Base-by-base conservation (phyloP, 805 yeast genomes). In the Candida chauliodis region DNA sequence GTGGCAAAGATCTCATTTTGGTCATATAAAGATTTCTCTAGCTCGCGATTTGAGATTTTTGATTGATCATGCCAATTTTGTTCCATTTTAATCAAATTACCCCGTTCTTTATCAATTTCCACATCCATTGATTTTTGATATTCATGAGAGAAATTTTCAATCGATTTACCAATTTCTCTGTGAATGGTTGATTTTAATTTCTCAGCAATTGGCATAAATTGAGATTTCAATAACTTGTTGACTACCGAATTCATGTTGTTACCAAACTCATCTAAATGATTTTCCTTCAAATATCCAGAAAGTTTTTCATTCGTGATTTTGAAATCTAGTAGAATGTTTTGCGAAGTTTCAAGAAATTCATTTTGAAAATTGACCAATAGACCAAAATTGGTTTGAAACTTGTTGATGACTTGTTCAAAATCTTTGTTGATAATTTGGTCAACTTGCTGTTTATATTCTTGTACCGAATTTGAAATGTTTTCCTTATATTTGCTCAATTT, bases 201-300 rank as follows among this genome's bases (percentile, higher is more conserved):
- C 20, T 26, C 20, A 14, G 26, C 21, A 4, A 34, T 15, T 18
- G 37, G 37, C 13, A 31, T 24, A 13, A 34, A 34, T 7, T 34
- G 24, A 19, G 3, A 18, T 3, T 26, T 19, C 18, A 34, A 19
- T 3, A 34, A 4, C 5, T 29, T 14, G 8, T 18, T 14, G 7
- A 36, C 13, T 14, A 15, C n/a, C 9, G 2, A 3, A 19, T 25
- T 36, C 15, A 36, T 14, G 4, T 23, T 29, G 29, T 29, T 16
- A 9, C 20, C 39, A 11, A 36, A 17, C 15, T 26, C 39, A 24
- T 30, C 34, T 9, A 52, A 40, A 30, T 46, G 46, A 15, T 51
- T 49, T 10, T 48, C 45, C 23, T 31, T 28, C 14, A 52, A 42
- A 28, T 43, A 52, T 3, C 44, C 44, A 7, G 50, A 36, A 3